These are phyloP conservation scores for Entonaema liquescens DNA, from an alignment of 495 filamentous ascomycete species.

Conservation along the genomic window DNA sequence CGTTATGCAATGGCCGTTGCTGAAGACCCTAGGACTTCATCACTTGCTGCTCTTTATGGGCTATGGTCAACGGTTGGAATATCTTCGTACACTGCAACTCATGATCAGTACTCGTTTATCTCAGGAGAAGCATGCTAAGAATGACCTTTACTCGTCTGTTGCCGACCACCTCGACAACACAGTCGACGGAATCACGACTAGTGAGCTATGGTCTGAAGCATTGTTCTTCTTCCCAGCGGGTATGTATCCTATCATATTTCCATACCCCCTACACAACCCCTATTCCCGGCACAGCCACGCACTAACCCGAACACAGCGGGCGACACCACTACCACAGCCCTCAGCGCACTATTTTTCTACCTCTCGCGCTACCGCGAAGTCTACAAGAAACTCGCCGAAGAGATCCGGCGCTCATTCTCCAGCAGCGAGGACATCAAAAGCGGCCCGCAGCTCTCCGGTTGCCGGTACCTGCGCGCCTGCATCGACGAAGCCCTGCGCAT, in stretches of 20 bases:
- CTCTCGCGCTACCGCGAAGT: slow-evolving; percentile 54
- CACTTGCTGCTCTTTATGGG: neutral
- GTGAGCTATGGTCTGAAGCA: slow-evolving; percentile 31
- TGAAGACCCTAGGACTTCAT: neutral
- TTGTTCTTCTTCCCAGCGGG: slow-evolving; percentile 42
- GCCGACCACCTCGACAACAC: slow-evolving; percentile 51
- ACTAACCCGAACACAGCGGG: slow-evolving; percentile 22
- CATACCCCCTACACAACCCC: neutral
- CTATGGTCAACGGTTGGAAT: neutral
- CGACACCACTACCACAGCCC: slow-evolving; percentile 58
- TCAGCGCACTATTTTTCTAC: slow-evolving; percentile 64
- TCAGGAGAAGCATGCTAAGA: slow-evolving; percentile 24
- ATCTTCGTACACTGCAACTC: neutral
- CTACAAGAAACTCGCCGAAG: slow-evolving; percentile 50
- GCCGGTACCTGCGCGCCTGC: slow-evolving; percentile 49
- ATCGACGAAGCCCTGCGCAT: slow-evolving; percentile 63
- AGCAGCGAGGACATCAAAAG: slow-evolving; percentile 48
- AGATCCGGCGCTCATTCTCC: slow-evolving; percentile 52
- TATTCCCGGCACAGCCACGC: neutral
- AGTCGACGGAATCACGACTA: neutral
- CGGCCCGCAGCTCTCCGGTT: slow-evolving; percentile 54
- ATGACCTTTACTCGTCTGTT: slow-evolving; percentile 46
- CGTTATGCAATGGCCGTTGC: neutral
- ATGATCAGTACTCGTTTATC: slow-evolving; percentile 18
- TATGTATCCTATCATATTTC: neutral